A percentile compares a stretch with the other conserved stretches of the same genome.
Conservation (phyloP, 2,329 filamentous ascomycete species). For the Aquanectria penicillioides region DNA sequence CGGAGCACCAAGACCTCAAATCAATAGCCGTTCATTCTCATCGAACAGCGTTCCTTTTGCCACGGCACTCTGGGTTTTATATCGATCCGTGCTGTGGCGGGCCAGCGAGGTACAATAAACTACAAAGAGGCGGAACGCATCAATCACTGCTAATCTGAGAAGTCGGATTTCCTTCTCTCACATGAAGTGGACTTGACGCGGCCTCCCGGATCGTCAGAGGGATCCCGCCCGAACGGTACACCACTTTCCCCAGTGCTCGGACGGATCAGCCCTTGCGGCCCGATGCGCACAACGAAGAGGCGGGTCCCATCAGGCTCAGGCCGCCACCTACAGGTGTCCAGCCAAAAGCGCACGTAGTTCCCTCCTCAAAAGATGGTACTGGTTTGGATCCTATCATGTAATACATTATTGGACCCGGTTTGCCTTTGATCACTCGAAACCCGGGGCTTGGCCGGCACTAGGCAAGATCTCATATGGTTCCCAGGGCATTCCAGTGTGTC, state of each 20-base stretch:
- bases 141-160: conserved; percentile 7
- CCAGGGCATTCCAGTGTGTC: too few species aligned
- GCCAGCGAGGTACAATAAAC: background rate
- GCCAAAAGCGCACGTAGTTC: conserved; percentile 16
- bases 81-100: background rate
- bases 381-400: too few species aligned
- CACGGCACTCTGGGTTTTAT: background rate
- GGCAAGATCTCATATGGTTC: too few species aligned
- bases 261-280: conserved; percentile 43
- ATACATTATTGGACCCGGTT: too few species aligned
- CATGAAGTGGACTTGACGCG: conserved; percentile 41
- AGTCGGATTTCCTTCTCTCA: conserved; percentile 28
- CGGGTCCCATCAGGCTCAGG: conserved; percentile 35
- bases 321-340: conserved; percentile 28
- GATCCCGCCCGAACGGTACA: conserved; percentile 32
- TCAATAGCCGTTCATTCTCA: background rate
- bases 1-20: too few species aligned
- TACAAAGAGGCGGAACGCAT: background rate
- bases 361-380: too few species aligned
- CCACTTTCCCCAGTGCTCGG: conserved; percentile 33
- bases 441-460: too few species aligned
- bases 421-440: too few species aligned
- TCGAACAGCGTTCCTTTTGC: background rate
- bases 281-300: conserved; percentile 40
- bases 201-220: conserved; percentile 35